Evolutionary conservation across 1,139 yeast genomes (phyloP).

Genomic region (Saccharomyces hybrid): DNA sequence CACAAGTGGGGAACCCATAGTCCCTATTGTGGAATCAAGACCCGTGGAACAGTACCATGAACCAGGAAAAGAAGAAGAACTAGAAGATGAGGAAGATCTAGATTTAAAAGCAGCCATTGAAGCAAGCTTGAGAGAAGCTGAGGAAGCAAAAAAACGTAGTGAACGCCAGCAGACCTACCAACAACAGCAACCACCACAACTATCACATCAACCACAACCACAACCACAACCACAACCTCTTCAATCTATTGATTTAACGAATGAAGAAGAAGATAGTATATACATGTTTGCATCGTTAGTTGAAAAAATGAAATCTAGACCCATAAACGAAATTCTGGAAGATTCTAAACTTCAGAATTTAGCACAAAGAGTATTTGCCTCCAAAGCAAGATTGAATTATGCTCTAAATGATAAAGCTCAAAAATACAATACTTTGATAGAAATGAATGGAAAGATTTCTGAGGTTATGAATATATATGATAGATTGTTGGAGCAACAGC

Average conservation of each 20-base stretch:
- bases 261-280: slow-evolving; percentile 74
- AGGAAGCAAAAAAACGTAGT: slow-evolving; percentile 33
- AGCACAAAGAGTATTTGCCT: slow-evolving; percentile 52
- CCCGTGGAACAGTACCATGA: not conserved
- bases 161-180: slow-evolving; percentile 8
- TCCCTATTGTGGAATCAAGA: slow-evolving; percentile 16
- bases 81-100: slow-evolving; percentile 67
- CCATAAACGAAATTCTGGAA: slow-evolving; percentile 44
- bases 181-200: slow-evolving; percentile 14
- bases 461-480: slow-evolving; percentile 77
- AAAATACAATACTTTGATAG: slow-evolving; percentile 63
- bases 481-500: slow-evolving; percentile 60
- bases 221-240: slow-evolving; percentile 12
- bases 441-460: slow-evolving; percentile 73
- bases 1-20: slow-evolving; percentile 18
- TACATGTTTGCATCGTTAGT: slow-evolving; percentile 65
- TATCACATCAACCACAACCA: slow-evolving; percentile 6
- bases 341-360: slow-evolving; percentile 57
- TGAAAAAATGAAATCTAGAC: slow-evolving; percentile 45
- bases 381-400: slow-evolving; percentile 69
- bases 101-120: slow-evolving; percentile 92
- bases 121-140: slow-evolving; percentile 76
- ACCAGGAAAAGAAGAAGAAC: not conserved
- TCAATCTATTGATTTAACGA: slow-evolving; percentile 51
- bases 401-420: slow-evolving; percentile 56